Evolutionary conservation across 1,284 basidiomycete species (phyloP).

Genomic region (Ustilago bromivora): DNA sequence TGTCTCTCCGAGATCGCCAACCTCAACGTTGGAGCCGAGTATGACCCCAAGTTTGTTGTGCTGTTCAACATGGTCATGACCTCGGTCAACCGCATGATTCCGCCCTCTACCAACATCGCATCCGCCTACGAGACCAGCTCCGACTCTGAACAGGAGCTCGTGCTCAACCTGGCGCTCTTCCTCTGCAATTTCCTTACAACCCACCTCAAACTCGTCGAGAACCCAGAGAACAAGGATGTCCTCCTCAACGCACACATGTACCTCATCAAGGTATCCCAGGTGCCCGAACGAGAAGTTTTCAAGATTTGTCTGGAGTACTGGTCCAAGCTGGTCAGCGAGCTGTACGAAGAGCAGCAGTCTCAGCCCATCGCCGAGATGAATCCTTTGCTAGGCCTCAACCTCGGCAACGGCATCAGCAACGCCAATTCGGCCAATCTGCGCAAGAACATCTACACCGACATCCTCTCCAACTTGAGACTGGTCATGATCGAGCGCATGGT

Average conservation of each 20-base stretch:
- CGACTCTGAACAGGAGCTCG: slow-evolving; percentile 95
- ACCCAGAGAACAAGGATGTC: slow-evolving; percentile 89
- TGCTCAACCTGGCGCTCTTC: slow-evolving; percentile 96
- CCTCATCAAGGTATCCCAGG: slow-evolving; percentile 98
- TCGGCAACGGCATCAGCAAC: slow-evolving; percentile 51
- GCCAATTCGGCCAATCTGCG: slow-evolving; percentile 73
- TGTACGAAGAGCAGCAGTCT: slow-evolving; percentile 97
- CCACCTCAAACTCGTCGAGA: slow-evolving; percentile 94
- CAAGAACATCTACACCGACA: slow-evolving; percentile 89
- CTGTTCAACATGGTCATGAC: slow-evolving; percentile 81
- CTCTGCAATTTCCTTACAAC: slow-evolving; percentile 87
- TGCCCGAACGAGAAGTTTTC: slow-evolving; percentile 98
- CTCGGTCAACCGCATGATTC: slow-evolving; percentile 69
- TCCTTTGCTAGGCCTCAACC: slow-evolving; percentile 88
- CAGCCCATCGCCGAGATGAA: slow-evolving; percentile 93
- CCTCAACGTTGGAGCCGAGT: slow-evolving; percentile 95
- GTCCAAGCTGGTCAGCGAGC: slow-evolving; percentile 92
- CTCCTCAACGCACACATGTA: slow-evolving; percentile 86
- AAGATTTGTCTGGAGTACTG: slow-evolving; percentile 99
- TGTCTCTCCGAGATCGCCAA: slow-evolving; percentile 91
- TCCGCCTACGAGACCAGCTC: slow-evolving; percentile 90
- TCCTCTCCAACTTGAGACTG: slow-evolving; percentile 91
- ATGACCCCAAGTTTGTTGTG: slow-evolving; percentile 97
- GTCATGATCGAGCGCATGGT: slow-evolving; percentile 99
- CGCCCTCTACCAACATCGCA: slow-evolving; percentile 83